A percentile compares a stretch with the other conserved stretches of the same genome.
phyloP scores from a whole-genome alignment of 2,329 filamentous ascomycete genomes.

The Nemania bipapillata region DNA sequence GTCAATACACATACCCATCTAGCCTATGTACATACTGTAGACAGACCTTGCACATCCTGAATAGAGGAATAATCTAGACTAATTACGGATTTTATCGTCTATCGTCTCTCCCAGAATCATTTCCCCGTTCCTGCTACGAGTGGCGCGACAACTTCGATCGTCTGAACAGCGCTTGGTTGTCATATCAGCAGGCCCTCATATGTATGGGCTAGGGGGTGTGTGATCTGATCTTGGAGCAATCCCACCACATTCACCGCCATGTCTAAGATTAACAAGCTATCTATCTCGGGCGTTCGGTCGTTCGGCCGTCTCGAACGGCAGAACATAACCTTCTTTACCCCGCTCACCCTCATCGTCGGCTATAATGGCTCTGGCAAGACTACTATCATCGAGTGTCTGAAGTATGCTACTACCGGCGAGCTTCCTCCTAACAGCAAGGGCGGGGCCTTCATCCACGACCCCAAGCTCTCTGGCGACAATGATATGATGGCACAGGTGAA shows the following conservation, averaged over 20 bases:
- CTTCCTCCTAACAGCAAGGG: conserved; percentile 90
- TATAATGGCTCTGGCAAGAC: conserved; percentile 98
- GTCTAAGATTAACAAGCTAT: conserved; percentile 90
- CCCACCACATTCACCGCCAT: conserved; percentile 51
- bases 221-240: conserved; percentile 13
- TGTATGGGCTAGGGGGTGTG: conserved; percentile 21
- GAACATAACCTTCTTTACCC: conserved; percentile 86
- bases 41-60: background rate
- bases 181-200: background rate
- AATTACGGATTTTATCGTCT: background rate
- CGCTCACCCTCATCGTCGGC: conserved; percentile 94
- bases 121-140: background rate
- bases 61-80: background rate
- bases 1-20: background rate
- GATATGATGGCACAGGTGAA: conserved; percentile 93
- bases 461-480: conserved; percentile 88
- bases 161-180: background rate
- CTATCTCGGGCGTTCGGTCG: conserved; percentile 83
- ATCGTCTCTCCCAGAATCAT: background rate
- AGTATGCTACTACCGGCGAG: conserved; percentile 95
- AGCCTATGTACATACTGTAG: background rate
- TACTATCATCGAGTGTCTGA: conserved; percentile 97
- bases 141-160: background rate
- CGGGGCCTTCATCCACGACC: conserved; percentile 95
- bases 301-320: conserved; percentile 81